Percentiles rank a stretch among this genome's conserved stretches.
These are phyloP conservation scores for Mytilinidion resinicola DNA, from an alignment of 495 filamentous ascomycete genomes.

Conservation along the genomic window DNA sequence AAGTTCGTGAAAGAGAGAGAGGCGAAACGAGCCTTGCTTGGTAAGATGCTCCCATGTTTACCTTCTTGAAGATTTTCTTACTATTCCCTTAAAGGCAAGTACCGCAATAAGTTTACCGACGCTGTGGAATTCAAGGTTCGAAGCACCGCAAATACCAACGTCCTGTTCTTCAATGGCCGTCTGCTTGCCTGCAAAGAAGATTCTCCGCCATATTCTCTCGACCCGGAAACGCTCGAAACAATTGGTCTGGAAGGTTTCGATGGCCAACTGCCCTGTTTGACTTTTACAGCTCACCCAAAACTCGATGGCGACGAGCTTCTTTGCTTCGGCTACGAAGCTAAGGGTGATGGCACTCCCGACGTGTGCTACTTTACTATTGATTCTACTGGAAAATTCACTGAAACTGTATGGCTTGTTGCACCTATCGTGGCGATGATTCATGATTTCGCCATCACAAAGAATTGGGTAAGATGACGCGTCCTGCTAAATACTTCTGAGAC, in stretches of 20 bases:
- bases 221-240: slow-evolving; percentile 51
- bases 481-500: too few species aligned
- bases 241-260: slow-evolving; percentile 44
- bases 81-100: slow-evolving; percentile 24
- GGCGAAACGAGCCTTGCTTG: slow-evolving; percentile 39
- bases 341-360: slow-evolving; percentile 43
- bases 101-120: slow-evolving; percentile 52
- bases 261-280: not conserved
- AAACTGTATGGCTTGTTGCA: slow-evolving; percentile 45
- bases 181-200: slow-evolving; percentile 53
- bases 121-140: slow-evolving; percentile 44
- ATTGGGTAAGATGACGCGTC: slow-evolving; percentile 35
- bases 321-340: slow-evolving; percentile 50
- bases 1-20: slow-evolving; percentile 41
- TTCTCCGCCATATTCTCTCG: slow-evolving; percentile 50
- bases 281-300: slow-evolving; percentile 15
- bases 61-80: too few species aligned
- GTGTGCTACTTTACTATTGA: slow-evolving; percentile 46
- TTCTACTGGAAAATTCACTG: slow-evolving; percentile 38
- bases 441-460: slow-evolving; percentile 48
- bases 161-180: slow-evolving; percentile 47
- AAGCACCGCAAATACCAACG: slow-evolving; percentile 50
- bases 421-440: slow-evolving; percentile 54
- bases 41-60: not conserved
- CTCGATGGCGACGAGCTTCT: slow-evolving; percentile 26